Evolutionary conservation across 768 basidiomycete species (phyloP).

Genomic region (Phylloporus sp.): DNA sequence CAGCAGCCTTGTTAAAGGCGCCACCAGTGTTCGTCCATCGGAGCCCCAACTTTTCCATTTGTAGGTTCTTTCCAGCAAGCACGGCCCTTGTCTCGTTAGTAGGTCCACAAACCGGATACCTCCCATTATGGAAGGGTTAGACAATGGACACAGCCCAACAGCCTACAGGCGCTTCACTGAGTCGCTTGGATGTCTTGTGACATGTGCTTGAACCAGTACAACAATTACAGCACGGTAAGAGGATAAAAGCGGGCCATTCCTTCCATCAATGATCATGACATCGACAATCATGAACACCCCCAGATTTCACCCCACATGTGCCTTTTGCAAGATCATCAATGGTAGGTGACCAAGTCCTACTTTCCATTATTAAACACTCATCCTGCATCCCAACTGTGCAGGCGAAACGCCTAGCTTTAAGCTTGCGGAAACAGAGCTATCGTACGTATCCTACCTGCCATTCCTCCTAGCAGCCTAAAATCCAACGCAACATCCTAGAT

Average conservation of each 20-base stretch:
- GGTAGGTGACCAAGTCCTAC: conserved; percentile 38
- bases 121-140: neutral
- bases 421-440: conserved; percentile 67
- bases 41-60: neutral
- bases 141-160: too few relatives aligned
- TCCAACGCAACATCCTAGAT: conserved; percentile 36
- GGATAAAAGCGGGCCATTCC: neutral
- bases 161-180: neutral
- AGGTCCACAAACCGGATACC: neutral
- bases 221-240: neutral
- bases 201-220: neutral
- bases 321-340: conserved; percentile 94
- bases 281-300: neutral
- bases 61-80: neutral
- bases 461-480: neutral
- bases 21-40: neutral
- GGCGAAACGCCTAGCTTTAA: conserved; percentile 88
- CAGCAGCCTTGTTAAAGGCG: too few relatives aligned
- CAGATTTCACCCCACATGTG: conserved; percentile 58
- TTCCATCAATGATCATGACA: neutral
- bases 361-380: too few relatives aligned
- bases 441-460: conserved; percentile 43
- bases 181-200: neutral
- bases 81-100: neutral
- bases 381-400: conserved; percentile 24